phyloP scores from a whole-genome alignment of 2,329 filamentous ascomycete species.

The Fusarium chaquense region DNA sequence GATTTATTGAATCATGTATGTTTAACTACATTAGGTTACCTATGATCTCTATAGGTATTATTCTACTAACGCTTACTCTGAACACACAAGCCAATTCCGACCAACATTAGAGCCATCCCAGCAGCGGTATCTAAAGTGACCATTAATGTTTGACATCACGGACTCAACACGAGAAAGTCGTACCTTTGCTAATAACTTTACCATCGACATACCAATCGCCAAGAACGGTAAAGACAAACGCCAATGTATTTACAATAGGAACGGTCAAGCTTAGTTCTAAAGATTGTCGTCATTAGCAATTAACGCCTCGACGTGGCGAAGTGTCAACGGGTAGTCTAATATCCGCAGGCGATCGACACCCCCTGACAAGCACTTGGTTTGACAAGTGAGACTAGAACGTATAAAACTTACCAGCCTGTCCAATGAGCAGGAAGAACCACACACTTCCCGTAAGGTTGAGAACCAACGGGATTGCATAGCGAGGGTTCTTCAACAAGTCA shows the following conservation, averaged over 20 bases:
- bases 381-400: conserved; percentile 19
- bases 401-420: conserved; percentile 78
- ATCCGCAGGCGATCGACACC: conserved; percentile 30
- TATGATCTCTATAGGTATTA: conserved; percentile 8
- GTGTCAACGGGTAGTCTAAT: conserved; percentile 22
- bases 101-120: conserved; percentile 82
- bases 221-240: conserved; percentile 94
- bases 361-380: conserved; percentile 14
- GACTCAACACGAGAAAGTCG: not conserved
- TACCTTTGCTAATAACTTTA: conserved; percentile 88
- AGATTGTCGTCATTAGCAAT: conserved; percentile 29
- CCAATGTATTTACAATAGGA: conserved; percentile 92
- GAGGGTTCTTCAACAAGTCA: conserved; percentile 83
- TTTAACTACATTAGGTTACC: conserved; percentile 6
- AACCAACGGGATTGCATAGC: conserved; percentile 85
- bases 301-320: conserved; percentile 20
- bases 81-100: conserved; percentile 86
- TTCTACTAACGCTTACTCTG: conserved; percentile 66
- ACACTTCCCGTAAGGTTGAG: conserved; percentile 92
- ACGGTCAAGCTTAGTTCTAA: conserved; percentile 92
- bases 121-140: conserved; percentile 76
- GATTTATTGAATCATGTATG: conserved; percentile 15
- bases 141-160: not conserved
- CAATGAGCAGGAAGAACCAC: conserved; percentile 97
- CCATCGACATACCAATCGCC: conserved; percentile 96